Evolutionary conservation across 179 eudicot genomes (phyloP), one percentile per base, ranked within the genome.

Genomic region (Beta lomatogona): DNA sequence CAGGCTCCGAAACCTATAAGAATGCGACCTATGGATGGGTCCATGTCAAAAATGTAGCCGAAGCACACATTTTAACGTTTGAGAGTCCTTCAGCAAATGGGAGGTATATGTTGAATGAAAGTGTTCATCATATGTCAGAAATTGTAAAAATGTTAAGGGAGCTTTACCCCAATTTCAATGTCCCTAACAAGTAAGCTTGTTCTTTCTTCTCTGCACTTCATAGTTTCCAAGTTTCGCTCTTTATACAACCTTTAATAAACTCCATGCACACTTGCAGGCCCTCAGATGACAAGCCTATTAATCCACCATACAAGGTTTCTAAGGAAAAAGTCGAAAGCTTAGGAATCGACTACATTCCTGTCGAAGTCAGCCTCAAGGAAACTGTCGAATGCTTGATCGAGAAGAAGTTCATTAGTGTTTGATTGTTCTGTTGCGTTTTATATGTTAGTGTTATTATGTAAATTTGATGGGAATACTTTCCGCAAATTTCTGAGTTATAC

Each of bases 351-450:
- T 89, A 77, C 85, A 88, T 79, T 63, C 87, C 91, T 68, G 66
- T 87, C 64, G 65, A 77, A 75, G 81, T 57, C 18, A 77, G 82
- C 69, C 77, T 89, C 45, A 85, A 83, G 84, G 92, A 89, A 13
- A 88, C 92, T 46, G 83, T 89, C 46, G 84, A 89, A 18, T 82
- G 86, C 85, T 83, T 89, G 78, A 85, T 85, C 83, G 88, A 83
- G 85, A 89, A 85, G 88, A 75, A 85, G 53, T 75, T 88, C 36
- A 44, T 86, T 36, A 67, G 50, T 50, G 52, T 82, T 75, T 82
- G 45, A 65, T 54, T 66, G 44, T 65, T 15, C 44, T 2, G 5
- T 22, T 63, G 18, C 4, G 10, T 15, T n/a, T n/a, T n/a, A n/a
- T n/a, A n/a, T n/a, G n/a, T 36, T 28, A 28, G 31, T 28, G 36